Evolutionary conservation across 2,329 filamentous ascomycete species (phyloP), one percentile per base, ranked within the genome.

Genomic region (Ophiostoma novo-ulmi): DNA sequence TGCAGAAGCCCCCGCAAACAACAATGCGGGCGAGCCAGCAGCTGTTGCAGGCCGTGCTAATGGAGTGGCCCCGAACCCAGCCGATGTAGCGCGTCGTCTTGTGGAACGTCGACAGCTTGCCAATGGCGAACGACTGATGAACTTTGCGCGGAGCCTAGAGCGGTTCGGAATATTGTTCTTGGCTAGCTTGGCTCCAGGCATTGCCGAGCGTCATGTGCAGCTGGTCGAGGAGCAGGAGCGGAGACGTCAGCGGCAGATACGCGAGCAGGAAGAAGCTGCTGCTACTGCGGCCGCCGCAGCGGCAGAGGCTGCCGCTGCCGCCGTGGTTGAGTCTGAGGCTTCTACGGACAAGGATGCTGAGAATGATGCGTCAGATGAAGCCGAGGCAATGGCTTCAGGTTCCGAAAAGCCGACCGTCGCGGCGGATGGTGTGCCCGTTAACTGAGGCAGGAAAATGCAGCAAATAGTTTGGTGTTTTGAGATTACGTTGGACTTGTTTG

Each of bases 201-300:
- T 90, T 35, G 87, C 87, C 0, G 88, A 90, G 78, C 81, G 87
- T 67, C 88, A 90, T 73, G 89, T 90, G 72, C 85, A 84, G 35
- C 82, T 85, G 64, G 77, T 87, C 2, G 85, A 87, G 74, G 84
- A 83, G 4, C 82, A 85, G 70, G 83, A 82, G 55, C 79, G 82
- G 68, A 80, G 78, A 35, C 65, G 65, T 3, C 39, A 17, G 1
- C 84, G 84, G 74, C 76, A 79, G 58, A 78, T 81, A 72, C 79
- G 82, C 36, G 78, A 78, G 73, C 79, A 79, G 74, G 80, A 79
- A 1, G 82, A 78, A 1, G 80, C 79, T 5, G 78, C 77, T 0
- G 79, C 79, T 5, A 79, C 78, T 6, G 74, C 61, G 75, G 79
- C 58, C 2, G 76, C 76, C 8, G 77, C 77, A 4, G 75, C 76